These are phyloP conservation scores for Blastobotrys indianensis DNA, from an alignment of 1,139 yeast genomes.

Conservation along the genomic window DNA sequence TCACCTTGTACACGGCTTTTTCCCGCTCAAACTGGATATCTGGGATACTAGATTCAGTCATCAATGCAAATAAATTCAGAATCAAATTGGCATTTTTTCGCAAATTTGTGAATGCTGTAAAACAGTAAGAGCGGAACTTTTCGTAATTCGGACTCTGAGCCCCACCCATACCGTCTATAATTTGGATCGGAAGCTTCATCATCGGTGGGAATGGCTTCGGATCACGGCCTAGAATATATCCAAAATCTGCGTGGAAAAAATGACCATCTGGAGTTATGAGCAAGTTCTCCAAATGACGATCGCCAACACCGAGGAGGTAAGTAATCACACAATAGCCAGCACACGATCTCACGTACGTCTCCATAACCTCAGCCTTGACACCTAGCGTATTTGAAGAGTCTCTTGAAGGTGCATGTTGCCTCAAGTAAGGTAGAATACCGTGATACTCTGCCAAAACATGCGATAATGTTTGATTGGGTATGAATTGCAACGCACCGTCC, in stretches of 20 bases:
- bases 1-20: constrained; percentile 75
- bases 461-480: constrained; percentile 89
- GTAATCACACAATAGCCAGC: constrained; percentile 98
- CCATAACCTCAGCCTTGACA: constrained; percentile 75
- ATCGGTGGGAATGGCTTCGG: constrained; percentile 98
- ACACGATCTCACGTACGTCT: constrained; percentile 87
- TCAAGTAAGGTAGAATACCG: constrained; percentile 64
- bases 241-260: constrained; percentile 96
- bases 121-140: constrained; percentile 86
- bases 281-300: constrained; percentile 88
- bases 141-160: constrained; percentile 76
- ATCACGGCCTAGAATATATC: constrained; percentile 91
- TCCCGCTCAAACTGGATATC: constrained; percentile 71
- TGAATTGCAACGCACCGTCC: constrained; percentile 90
- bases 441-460: constrained; percentile 66
- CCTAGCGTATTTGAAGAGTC: constrained; percentile 55
- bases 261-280: constrained; percentile 66
- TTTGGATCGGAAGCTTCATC: constrained; percentile 95
- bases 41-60: constrained; percentile 93
- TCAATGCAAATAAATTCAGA: constrained; percentile 81
- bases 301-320: constrained; percentile 92
- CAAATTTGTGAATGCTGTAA: constrained; percentile 85
- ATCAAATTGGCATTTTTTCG: constrained; percentile 87
- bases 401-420: constrained; percentile 55
- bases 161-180: constrained; percentile 98